These are phyloP conservation scores for Cladophialophora exuberans DNA, from an alignment of 2,329 filamentous ascomycete genomes.

Conservation along the genomic window DNA sequence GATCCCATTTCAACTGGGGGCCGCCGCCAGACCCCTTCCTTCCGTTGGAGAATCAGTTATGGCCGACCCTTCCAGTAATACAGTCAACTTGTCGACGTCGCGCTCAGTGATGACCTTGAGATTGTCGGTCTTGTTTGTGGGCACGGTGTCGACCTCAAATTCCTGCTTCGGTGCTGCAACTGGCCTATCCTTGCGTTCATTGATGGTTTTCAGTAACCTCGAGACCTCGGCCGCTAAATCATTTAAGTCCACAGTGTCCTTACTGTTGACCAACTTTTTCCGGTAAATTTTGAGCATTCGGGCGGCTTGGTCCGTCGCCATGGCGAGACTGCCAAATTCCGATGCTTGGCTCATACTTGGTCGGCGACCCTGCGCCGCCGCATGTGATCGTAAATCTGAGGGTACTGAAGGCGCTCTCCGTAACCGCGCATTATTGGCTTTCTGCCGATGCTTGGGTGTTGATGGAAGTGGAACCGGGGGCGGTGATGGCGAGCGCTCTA, in stretches of 20 bases:
- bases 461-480: slow-evolving; percentile 18
- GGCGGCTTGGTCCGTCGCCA: slow-evolving; percentile 61
- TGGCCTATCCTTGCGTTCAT: slow-evolving; percentile 38
- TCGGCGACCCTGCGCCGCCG: slow-evolving; percentile 40
- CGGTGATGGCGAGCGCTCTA: slow-evolving; percentile 30
- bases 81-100: slow-evolving; percentile 25
- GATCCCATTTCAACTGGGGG: too few relatives aligned
- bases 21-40: slow-evolving; percentile 1
- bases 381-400: slow-evolving; percentile 53
- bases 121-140: slow-evolving; percentile 5
- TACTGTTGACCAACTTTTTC: slow-evolving; percentile 52
- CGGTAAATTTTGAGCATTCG: slow-evolving; percentile 61
- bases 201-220: slow-evolving; percentile 48
- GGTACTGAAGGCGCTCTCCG: slow-evolving; percentile 40
- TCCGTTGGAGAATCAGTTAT: slow-evolving; percentile 17
- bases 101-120: slow-evolving; percentile 20
- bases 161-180: background rate
- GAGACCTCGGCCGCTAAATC: slow-evolving; percentile 63
- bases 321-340: slow-evolving; percentile 53
- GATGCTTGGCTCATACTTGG: slow-evolving; percentile 35
- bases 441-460: slow-evolving; percentile 37
- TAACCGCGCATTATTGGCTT: slow-evolving; percentile 46
- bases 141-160: background rate
- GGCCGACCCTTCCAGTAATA: slow-evolving; percentile 21
- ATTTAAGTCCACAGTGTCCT: slow-evolving; percentile 52